Conservation (phyloP, 2,329 filamentous ascomycete species). For the Plectosphaerella sp. region DNA sequence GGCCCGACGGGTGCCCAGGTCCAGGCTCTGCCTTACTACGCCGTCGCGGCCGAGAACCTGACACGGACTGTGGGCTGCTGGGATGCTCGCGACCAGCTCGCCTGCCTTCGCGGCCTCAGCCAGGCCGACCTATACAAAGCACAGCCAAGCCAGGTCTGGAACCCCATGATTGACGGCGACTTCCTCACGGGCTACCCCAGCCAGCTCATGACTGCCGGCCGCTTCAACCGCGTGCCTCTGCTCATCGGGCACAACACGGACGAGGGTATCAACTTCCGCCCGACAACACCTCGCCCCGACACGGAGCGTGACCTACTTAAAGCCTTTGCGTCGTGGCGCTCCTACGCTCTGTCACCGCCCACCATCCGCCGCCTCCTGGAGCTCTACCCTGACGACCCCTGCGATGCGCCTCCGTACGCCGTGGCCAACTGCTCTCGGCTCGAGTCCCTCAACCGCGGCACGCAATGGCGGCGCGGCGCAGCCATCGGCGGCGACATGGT, state of each 20-base stretch:
- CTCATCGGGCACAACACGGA: slow-evolving; percentile 45
- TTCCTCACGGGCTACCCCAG: slow-evolving; percentile 45
- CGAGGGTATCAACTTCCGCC: slow-evolving; percentile 35
- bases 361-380: slow-evolving; percentile 37
- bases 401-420: slow-evolving; percentile 37
- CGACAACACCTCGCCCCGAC: slow-evolving; percentile 30
- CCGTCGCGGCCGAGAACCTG: slow-evolving; percentile 25
- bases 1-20: slow-evolving; percentile 25
- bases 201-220: slow-evolving; percentile 32
- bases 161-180: slow-evolving; percentile 39
- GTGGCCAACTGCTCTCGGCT: slow-evolving; percentile 27
- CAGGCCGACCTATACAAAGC: slow-evolving; percentile 25
- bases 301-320: slow-evolving; percentile 38
- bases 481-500: slow-evolving; percentile 43
- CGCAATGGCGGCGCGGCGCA: slow-evolving; percentile 38
- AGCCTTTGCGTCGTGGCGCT: slow-evolving; percentile 34
- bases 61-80: slow-evolving; percentile 29
- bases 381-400: slow-evolving; percentile 44
- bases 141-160: slow-evolving; percentile 32
- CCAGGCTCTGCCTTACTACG: slow-evolving; percentile 28
- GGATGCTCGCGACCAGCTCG: slow-evolving; percentile 25
- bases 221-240: slow-evolving; percentile 38
- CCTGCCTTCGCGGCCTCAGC: slow-evolving; percentile 29
- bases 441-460: slow-evolving; percentile 22
- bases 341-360: slow-evolving; percentile 39